These are phyloP conservation scores for Naematelia aurantialba DNA, from an alignment of 768 basidiomycete genomes.

Conservation along the genomic window DNA sequence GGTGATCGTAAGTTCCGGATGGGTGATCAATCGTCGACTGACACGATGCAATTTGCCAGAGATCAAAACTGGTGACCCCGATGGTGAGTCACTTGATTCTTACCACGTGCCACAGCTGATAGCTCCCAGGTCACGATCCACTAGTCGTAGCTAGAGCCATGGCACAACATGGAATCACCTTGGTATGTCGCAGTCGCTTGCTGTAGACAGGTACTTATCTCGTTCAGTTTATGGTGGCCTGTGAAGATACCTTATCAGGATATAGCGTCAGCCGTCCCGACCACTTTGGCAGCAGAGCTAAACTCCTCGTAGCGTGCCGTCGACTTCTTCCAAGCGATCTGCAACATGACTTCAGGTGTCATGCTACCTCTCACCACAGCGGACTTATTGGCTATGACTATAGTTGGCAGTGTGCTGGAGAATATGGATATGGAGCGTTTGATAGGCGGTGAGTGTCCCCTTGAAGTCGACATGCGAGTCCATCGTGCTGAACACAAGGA, in stretches of 20 bases:
- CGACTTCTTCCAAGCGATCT: slow-evolving; percentile 91
- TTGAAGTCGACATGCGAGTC: not conserved
- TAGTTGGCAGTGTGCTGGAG: slow-evolving; percentile 89
- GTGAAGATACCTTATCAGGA: slow-evolving; percentile 65
- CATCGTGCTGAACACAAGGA: not conserved
- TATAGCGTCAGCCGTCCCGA: slow-evolving; percentile 27
- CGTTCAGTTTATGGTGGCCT: slow-evolving; percentile 92
- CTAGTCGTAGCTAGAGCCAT: slow-evolving; percentile 78
- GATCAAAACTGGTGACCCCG: slow-evolving; percentile 89
- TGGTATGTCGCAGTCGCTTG: slow-evolving; percentile 57
- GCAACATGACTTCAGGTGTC: slow-evolving; percentile 84
- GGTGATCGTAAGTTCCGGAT: slow-evolving; percentile 74
- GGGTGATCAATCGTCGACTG: not conserved
- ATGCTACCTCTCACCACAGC: slow-evolving; percentile 97
- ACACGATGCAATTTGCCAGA: slow-evolving; percentile 54
- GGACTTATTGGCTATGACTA: slow-evolving; percentile 88
- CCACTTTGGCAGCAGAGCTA: not conserved
- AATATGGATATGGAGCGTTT: slow-evolving; percentile 98
- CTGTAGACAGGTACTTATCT: slow-evolving; percentile 2
- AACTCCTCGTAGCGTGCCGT: slow-evolving; percentile 32
- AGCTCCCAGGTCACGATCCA: slow-evolving; percentile 65
- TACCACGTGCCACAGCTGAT: not conserved
- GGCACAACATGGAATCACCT: slow-evolving; percentile 83
- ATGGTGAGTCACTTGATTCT: slow-evolving; percentile 54
- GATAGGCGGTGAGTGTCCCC: slow-evolving; percentile 57